Evolutionary conservation across 2,329 filamentous ascomycete species (phyloP).

Genomic region (Nemania sp.): DNA sequence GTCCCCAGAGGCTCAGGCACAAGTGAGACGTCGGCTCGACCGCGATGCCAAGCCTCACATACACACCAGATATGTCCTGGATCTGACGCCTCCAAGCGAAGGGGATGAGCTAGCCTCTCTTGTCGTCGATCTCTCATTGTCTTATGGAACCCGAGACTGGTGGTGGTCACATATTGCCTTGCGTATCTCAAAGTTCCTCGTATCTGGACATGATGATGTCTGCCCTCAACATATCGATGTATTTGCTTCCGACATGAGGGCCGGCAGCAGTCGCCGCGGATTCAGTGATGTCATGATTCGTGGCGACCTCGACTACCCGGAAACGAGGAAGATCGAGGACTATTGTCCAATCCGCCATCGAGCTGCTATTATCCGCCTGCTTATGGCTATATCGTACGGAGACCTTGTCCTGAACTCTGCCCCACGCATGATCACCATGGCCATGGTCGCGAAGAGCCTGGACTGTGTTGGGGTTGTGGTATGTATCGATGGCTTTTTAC

Average conservation of each 20-base stretch:
- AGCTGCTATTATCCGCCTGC: constrained; percentile 64
- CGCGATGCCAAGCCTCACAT: constrained; percentile 29
- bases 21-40: constrained; percentile 43
- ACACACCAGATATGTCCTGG: constrained; percentile 57
- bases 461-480: constrained; percentile 54
- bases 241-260: constrained; percentile 25
- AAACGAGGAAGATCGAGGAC: constrained; percentile 50
- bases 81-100: constrained; percentile 65
- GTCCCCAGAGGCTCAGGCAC: constrained; percentile 47
- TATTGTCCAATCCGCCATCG: constrained; percentile 69
- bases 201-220: constrained; percentile 56
- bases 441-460: constrained; percentile 63
- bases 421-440: constrained; percentile 68
- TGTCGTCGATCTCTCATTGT: constrained; percentile 62
- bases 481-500: constrained; percentile 27
- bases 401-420: constrained; percentile 65
- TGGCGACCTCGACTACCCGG: constrained; percentile 21
- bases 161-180: constrained; percentile 47
- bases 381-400: constrained; percentile 61
- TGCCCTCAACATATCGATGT: constrained; percentile 27
- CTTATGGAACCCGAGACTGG: constrained; percentile 61
- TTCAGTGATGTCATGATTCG: constrained; percentile 25
- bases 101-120: constrained; percentile 66
- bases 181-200: constrained; percentile 44
- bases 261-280: not conserved